Percentiles rank a stretch among this genome's conserved stretches.
Conservation (phyloP, 148 eudicot species). For the Silene latifolia region DNA sequence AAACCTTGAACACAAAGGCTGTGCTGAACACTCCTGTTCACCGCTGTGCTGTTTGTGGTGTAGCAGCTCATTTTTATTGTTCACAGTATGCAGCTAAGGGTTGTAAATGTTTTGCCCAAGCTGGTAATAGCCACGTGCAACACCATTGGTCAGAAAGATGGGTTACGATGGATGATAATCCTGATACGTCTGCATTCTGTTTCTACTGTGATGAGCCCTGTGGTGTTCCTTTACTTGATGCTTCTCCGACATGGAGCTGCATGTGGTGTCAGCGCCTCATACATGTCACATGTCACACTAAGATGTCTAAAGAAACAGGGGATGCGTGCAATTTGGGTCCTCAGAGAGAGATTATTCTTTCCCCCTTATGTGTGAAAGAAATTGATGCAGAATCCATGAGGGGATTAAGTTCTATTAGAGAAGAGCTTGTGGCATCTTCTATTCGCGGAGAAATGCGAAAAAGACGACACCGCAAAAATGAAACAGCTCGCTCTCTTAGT, state of each 20-base stretch:
- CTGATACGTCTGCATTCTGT: slow-evolving; percentile 73
- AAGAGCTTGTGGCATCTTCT: slow-evolving; percentile 39
- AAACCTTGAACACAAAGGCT: slow-evolving; percentile 45
- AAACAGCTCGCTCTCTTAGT: slow-evolving; percentile 35
- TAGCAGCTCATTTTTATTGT: slow-evolving; percentile 71
- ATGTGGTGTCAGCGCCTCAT: slow-evolving; percentile 86
- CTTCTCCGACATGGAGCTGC: slow-evolving; percentile 82
- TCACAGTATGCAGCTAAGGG: slow-evolving; percentile 67
- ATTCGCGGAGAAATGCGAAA: slow-evolving; percentile 53
- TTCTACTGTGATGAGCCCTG: slow-evolving; percentile 85
- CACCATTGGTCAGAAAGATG: slow-evolving; percentile 95
- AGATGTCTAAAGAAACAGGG: slow-evolving; percentile 68
- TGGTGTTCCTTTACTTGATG: slow-evolving; percentile 69
- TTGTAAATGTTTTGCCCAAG: slow-evolving; percentile 82
- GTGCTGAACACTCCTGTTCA: slow-evolving; percentile 56
- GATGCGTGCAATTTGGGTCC: slow-evolving; percentile 77
- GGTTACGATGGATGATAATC: slow-evolving; percentile 67
- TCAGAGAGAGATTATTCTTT: slow-evolving; percentile 59
- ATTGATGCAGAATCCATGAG: slow-evolving; percentile 37
- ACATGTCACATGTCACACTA: slow-evolving; percentile 73
- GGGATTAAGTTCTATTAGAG: slow-evolving; percentile 38
- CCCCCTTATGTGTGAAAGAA: slow-evolving; percentile 74
- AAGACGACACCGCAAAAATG: slow-evolving; percentile 55
- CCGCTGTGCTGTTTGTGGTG: slow-evolving; percentile 80
- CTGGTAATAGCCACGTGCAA: slow-evolving; percentile 57